A percentile compares a stretch with the other conserved stretches of the same genome.
These are phyloP conservation scores for Fragilaria crotonensis DNA, from an alignment of 108 stramenopile genomes.

Conservation along the genomic window DNA sequence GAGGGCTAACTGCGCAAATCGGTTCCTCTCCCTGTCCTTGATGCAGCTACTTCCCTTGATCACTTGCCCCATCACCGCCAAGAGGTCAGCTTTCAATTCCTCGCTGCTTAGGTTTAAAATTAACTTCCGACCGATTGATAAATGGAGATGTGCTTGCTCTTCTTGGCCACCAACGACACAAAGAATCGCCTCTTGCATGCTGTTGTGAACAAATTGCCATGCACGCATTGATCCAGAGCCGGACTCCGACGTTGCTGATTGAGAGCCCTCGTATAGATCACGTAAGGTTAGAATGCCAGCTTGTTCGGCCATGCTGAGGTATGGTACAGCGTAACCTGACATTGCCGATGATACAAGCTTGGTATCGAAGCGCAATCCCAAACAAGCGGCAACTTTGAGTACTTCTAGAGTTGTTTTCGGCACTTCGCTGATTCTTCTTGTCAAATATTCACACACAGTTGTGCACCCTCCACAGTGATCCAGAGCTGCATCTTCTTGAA, in stretches of 20 bases:
- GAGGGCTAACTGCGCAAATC: background rate
- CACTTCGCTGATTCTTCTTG: background rate
- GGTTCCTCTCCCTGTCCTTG: background rate
- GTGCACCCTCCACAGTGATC: background rate
- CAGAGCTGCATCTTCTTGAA: background rate
- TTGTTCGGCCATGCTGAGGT: constrained; percentile 6
- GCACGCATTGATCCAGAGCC: too few species aligned
- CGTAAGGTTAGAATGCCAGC: constrained; percentile 16
- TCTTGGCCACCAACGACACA: constrained; percentile 19
- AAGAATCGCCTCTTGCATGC: constrained; percentile 27
- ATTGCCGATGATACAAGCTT: constrained; percentile 11
- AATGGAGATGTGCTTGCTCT: constrained; percentile 21
- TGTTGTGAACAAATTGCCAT: constrained; percentile 33
- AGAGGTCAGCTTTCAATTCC: background rate
- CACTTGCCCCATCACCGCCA: background rate
- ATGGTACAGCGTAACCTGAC: background rate
- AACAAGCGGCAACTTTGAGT: constrained; percentile 42
- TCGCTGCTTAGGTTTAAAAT: constrained; percentile 13
- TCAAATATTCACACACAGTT: background rate
- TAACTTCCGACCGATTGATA: constrained; percentile 32
- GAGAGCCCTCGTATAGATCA: background rate
- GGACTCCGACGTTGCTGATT: background rate
- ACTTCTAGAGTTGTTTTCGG: constrained; percentile 13
- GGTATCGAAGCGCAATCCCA: constrained; percentile 41
- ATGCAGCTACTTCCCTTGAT: background rate